Conservation (phyloP, 2,329 filamentous ascomycete genomes). For the Thielaviopsis euricoi region DNA sequence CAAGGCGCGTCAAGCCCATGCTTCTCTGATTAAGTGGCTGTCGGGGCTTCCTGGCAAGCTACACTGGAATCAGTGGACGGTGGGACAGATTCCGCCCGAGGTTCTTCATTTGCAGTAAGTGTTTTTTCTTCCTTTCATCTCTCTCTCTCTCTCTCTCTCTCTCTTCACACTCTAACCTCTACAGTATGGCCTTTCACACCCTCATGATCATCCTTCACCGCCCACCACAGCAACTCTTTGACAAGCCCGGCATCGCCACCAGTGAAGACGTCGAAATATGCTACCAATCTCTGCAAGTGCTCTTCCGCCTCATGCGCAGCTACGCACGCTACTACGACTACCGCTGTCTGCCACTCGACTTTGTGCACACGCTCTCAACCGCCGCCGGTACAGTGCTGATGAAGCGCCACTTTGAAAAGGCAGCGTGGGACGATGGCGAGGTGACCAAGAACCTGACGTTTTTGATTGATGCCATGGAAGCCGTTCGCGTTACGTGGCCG, state of each 20-base stretch:
- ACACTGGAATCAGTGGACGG: conserved; percentile 35
- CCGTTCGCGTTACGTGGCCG: conserved; percentile 33
- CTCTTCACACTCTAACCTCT: not conserved
- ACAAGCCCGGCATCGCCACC: conserved; percentile 22
- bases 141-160: not conserved
- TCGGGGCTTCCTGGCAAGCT: conserved; percentile 27
- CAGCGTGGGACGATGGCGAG: conserved; percentile 25
- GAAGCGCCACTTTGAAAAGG: conserved; percentile 25
- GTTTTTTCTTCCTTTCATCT: not conserved
- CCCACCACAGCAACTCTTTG: conserved; percentile 27
- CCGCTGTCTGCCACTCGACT: conserved; percentile 28
- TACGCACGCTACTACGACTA: conserved; percentile 28
- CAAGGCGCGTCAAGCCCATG: conserved; percentile 29
- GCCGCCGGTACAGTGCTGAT: conserved; percentile 30
- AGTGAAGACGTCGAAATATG: conserved; percentile 32
- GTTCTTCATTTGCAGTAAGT: conserved; percentile 28
- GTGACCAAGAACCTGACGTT: conserved; percentile 33
- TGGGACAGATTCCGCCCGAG: conserved; percentile 27
- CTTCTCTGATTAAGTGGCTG: conserved; percentile 29
- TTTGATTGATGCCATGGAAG: conserved; percentile 31
- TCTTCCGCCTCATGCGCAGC: conserved; percentile 27
- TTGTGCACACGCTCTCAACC: conserved; percentile 32
- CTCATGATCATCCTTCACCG: conserved; percentile 35
- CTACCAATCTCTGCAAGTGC: conserved; percentile 29
- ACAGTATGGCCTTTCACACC: conserved; percentile 29